phyloP scores from a whole-genome alignment of 2,329 filamentous ascomycete species.

The Leptographium wingfieldii region DNA sequence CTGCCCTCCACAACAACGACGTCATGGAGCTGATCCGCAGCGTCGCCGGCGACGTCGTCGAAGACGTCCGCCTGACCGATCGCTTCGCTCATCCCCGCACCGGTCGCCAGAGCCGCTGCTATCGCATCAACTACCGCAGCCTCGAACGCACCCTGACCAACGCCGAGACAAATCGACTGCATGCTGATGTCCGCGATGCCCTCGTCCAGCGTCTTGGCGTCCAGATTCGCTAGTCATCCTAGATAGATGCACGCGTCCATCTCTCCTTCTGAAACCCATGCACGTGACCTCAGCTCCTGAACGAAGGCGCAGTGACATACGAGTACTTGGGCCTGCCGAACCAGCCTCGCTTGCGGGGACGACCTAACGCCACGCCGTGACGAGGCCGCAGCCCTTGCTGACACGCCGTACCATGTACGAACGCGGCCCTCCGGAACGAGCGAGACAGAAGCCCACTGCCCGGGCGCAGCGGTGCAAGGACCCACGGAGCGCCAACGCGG shows the following conservation, averaged over 20 bases:
- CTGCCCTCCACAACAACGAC: conserved; percentile 76
- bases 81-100: conserved; percentile 83
- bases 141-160: conserved; percentile 83
- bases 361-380: too few relatives aligned
- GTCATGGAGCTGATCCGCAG: conserved; percentile 89
- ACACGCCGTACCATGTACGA: too few relatives aligned
- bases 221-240: conserved; percentile 48
- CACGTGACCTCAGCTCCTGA: too few relatives aligned
- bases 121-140: conserved; percentile 87
- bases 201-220: conserved; percentile 64
- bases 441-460: too few relatives aligned
- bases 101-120: conserved; percentile 72
- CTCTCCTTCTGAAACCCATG: too few relatives aligned
- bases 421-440: too few relatives aligned
- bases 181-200: conserved; percentile 51
- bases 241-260: too few relatives aligned
- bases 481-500: neutral
- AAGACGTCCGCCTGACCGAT: conserved; percentile 77
- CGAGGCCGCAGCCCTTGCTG: too few relatives aligned
- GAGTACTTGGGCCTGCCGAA: too few relatives aligned
- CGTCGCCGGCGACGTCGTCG: conserved; percentile 69
- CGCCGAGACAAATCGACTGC: conserved; percentile 63
- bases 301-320: too few relatives aligned
- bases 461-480: too few relatives aligned
- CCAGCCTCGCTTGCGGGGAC: too few relatives aligned